Evolutionary conservation across 345 rosid species (phyloP).

Genomic region (Camelina laxa): DNA sequence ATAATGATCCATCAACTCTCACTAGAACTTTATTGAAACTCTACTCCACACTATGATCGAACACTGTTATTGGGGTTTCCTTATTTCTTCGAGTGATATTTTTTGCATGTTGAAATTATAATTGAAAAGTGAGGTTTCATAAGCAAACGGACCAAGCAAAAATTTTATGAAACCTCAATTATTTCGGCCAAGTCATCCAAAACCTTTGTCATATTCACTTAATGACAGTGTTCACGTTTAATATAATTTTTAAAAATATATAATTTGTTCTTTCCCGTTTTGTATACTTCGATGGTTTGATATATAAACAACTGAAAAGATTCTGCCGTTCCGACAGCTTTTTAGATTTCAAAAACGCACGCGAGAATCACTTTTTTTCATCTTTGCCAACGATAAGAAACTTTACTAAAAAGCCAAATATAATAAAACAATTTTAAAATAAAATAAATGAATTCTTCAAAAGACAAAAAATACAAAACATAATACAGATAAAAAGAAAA

Average conservation of each 20-base stretch:
- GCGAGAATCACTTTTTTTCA: constrained; percentile 24
- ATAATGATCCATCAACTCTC: too few species aligned
- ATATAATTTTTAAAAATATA: not conserved
- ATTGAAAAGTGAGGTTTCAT: not conserved
- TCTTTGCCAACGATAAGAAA: constrained; percentile 30
- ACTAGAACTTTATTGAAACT: not conserved
- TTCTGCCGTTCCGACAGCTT: constrained; percentile 42
- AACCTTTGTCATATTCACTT: not conserved
- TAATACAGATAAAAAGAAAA: constrained; percentile 20
- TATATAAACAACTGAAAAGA: not conserved
- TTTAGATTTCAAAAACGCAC: constrained; percentile 33
- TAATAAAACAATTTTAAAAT: constrained; percentile 18
- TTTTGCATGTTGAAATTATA: not conserved
- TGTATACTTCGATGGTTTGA: not conserved
- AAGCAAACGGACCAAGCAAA: not conserved
- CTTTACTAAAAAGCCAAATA: constrained; percentile 18
- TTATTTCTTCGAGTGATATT: not conserved
- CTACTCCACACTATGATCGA: not conserved
- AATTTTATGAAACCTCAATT: too few species aligned
- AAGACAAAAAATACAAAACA: constrained; percentile 33
- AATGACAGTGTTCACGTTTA: not conserved
- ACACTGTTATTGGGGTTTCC: not conserved
- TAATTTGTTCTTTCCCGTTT: not conserved
- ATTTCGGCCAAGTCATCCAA: not conserved
- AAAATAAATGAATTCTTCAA: constrained; percentile 32